Evolutionary conservation across 768 basidiomycete species (phyloP).

Genomic region (Cystofilobasidium capitatum): DNA sequence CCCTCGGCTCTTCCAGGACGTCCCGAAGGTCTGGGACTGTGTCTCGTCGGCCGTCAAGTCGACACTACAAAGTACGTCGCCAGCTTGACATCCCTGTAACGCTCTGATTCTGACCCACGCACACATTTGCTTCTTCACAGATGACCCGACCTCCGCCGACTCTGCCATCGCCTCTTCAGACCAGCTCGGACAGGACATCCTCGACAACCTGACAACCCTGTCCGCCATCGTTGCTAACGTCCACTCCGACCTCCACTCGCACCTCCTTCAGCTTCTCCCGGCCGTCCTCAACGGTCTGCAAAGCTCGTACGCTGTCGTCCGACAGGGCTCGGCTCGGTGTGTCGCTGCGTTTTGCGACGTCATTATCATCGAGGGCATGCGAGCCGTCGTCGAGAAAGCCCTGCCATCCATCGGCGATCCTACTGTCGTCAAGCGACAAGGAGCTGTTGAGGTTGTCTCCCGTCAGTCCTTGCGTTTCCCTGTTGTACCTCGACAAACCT

Average conservation of each 20-base stretch:
- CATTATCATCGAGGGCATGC: conserved; percentile 78
- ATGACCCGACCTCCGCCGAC: neutral
- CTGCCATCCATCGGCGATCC: conserved; percentile 76
- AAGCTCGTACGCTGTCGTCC: conserved; percentile 78
- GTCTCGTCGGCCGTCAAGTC: conserved; percentile 40
- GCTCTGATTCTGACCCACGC: neutral
- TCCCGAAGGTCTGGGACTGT: conserved; percentile 94
- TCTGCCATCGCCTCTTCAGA: conserved; percentile 2
- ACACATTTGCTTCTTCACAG: neutral
- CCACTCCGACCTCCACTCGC: conserved; percentile 58
- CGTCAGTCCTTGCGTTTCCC: conserved; percentile 50
- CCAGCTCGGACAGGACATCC: conserved; percentile 70
- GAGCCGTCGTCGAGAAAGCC: conserved; percentile 71
- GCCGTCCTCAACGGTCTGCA: conserved; percentile 65
- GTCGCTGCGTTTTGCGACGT: conserved; percentile 80
- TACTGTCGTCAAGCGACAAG: conserved; percentile 66
- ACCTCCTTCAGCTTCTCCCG: conserved; percentile 64
- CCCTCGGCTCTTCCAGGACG: conserved; percentile 54
- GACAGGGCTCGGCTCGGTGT: conserved; percentile 75
- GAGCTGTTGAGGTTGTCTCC: conserved; percentile 78
- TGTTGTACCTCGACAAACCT: neutral
- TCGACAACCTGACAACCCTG: conserved; percentile 84
- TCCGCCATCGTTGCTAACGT: conserved; percentile 70
- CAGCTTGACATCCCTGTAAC: neutral
- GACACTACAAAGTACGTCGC: neutral